Evolutionary conservation across 73 alveolate species (phyloP), one percentile per base, ranked within the genome.

Genomic region (Blepharisma stoltei): DNA sequence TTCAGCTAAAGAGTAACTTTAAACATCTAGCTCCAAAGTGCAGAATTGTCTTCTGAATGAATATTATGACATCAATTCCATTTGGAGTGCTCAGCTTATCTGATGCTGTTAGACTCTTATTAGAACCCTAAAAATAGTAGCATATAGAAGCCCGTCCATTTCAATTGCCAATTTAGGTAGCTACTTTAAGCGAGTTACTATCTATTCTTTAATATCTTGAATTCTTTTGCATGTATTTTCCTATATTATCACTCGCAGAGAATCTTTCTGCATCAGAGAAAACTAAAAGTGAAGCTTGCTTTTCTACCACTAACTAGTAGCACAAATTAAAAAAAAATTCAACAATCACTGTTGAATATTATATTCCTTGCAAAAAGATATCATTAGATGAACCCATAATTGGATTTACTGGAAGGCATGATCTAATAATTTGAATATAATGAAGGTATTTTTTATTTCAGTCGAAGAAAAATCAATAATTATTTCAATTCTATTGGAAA

Each of bases 1-100:
- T 55, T 55, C 18, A 37, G 18, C 6, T 55, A 8, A 8, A 73
- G 78, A 68, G 78, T 21, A 7, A 68, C 78, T 68, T 68, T 68
- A 6, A 68, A 21, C 20, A 7, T 68, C 7, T 20, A 68, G 20
- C 78, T 73, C 75, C 75, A 20, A 7, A 8, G 23, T 7, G 54
- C 23, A 7, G 78, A 68, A 7, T 8, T 20, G 11, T 68, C 75
- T 9, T 68, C 71, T 14, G 46, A 14, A 7, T 14, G 44, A 7
- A 55, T 55, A 7, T 8, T 55, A 55, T 6, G 9, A 55, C 44
- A 20, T 55, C 71, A 20, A 55, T 8, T 9, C 18, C 71, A 7
- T 7, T 9, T 7, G 71, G 71, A 9, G 7, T 8, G 6, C 71
- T 37, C 6, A 37, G 71, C 9, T 7, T 20, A 7, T 7, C 9